phyloP scores from a whole-genome alignment of 1,284 basidiomycete genomes.

The Dichomitus squalens region DNA sequence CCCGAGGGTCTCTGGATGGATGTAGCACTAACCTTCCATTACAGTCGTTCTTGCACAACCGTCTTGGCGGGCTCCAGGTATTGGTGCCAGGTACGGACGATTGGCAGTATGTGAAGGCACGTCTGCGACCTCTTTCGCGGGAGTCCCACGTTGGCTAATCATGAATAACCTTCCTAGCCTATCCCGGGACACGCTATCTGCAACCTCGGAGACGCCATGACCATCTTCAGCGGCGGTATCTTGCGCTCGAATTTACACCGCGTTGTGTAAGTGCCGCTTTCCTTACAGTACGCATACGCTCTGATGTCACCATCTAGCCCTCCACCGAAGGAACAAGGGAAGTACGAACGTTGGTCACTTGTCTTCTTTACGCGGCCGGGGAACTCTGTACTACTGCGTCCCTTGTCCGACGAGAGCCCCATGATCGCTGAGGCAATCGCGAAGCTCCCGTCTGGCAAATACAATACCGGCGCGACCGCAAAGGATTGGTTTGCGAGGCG shows the following conservation, averaged over 20 bases:
- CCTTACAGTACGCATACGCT: neutral
- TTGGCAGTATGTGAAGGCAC: slow-evolving; percentile 72
- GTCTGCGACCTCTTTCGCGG: neutral
- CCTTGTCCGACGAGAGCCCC: slow-evolving; percentile 29
- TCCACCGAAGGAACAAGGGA: slow-evolving; percentile 35
- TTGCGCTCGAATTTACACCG: slow-evolving; percentile 41
- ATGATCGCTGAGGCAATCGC: slow-evolving; percentile 32
- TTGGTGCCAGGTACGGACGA: slow-evolving; percentile 60
- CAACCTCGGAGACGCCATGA: slow-evolving; percentile 45
- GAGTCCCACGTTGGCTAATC: too few species aligned
- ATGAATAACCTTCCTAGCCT: slow-evolving; percentile 23
- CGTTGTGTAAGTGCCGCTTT: slow-evolving; percentile 32
- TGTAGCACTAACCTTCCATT: neutral
- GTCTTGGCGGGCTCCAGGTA: slow-evolving; percentile 73
- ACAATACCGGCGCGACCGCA: slow-evolving; percentile 29
- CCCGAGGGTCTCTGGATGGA: neutral
- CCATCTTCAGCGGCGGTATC: slow-evolving; percentile 45
- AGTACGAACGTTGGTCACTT: slow-evolving; percentile 38
- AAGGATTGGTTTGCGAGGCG: slow-evolving; percentile 35
- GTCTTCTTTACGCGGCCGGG: slow-evolving; percentile 43
- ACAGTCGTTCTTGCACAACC: slow-evolving; percentile 69
- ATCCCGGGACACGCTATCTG: slow-evolving; percentile 40
- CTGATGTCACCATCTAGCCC: slow-evolving; percentile 21
- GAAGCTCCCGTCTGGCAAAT: slow-evolving; percentile 22
- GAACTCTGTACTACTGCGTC: slow-evolving; percentile 28